These are phyloP conservation scores for Hortiboletus campestris DNA, from an alignment of 768 basidiomycete species.

Conservation along the genomic window DNA sequence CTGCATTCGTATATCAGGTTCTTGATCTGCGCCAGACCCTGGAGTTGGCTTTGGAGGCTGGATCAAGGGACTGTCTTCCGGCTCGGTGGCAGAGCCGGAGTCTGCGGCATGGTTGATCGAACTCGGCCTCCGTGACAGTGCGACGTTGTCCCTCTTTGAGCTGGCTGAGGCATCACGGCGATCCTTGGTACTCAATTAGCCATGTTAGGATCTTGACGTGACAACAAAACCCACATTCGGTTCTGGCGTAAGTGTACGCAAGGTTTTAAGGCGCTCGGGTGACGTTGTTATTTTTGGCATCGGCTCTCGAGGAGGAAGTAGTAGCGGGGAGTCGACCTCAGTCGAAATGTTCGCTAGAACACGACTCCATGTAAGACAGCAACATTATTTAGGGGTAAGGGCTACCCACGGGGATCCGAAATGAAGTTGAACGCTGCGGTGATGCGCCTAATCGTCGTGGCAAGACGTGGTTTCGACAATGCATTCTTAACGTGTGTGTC, in stretches of 20 bases:
- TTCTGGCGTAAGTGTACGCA: constrained; percentile 7
- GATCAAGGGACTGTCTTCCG: constrained; percentile 20
- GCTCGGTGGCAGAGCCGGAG: constrained; percentile 30
- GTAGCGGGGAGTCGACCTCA: constrained; percentile 43
- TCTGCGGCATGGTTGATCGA: constrained; percentile 13
- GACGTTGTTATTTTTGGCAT: constrained; percentile 12
- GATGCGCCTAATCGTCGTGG: constrained; percentile 67
- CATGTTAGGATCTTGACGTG: neutral
- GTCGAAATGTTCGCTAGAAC: constrained; percentile 51
- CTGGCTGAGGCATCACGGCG: neutral
- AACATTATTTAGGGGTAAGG: constrained; percentile 4
- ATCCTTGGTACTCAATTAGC: constrained; percentile 19
- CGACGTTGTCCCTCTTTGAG: constrained; percentile 4
- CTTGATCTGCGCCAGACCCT: constrained; percentile 10
- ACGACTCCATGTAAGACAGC: constrained; percentile 11
- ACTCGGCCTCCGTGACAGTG: constrained; percentile 4
- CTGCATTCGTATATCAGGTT: constrained; percentile 14
- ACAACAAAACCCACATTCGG: constrained; percentile 20
- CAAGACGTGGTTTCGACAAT: constrained; percentile 63
- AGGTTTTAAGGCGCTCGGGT: constrained; percentile 4
- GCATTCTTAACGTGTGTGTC: constrained; percentile 75
- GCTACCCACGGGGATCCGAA: constrained; percentile 59
- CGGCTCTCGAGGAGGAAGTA: constrained; percentile 30
- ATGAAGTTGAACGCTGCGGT: constrained; percentile 70
- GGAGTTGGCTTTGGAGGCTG: neutral